Conservation (phyloP, 106 monocot species). For the Dendrobium chrysotoxum region DNA sequence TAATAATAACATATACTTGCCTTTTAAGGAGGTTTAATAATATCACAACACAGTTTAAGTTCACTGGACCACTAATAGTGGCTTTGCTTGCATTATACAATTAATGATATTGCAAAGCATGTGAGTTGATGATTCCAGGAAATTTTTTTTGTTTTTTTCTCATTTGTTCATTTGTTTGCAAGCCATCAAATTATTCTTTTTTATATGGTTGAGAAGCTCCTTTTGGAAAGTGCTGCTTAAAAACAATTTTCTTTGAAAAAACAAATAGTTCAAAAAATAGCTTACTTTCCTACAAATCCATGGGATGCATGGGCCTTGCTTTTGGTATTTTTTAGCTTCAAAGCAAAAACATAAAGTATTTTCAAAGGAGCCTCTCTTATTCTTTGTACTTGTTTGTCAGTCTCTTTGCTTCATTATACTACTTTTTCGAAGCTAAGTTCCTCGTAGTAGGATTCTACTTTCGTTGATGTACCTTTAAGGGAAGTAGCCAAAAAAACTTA, state of each 20-base stretch:
- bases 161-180: background rate
- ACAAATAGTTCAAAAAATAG: no score
- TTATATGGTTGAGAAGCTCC: background rate
- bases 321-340: no score
- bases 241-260: no score
- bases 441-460: background rate
- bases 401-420: no score
- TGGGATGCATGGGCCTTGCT: no score
- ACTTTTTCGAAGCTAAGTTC: background rate
- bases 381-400: no score
- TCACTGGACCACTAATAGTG: background rate
- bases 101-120: background rate
- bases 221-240: background rate
- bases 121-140: conserved; percentile 3
- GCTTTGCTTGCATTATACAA: background rate
- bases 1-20: no score
- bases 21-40: no score
- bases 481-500: background rate
- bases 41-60: no score
- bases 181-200: background rate
- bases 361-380: no score
- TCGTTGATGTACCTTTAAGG: background rate
- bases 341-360: no score
- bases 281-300: no score
- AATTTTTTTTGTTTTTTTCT: background rate